Conservation (phyloP, 306 rosid genomes). For the Fragaria ananassa region DNA sequence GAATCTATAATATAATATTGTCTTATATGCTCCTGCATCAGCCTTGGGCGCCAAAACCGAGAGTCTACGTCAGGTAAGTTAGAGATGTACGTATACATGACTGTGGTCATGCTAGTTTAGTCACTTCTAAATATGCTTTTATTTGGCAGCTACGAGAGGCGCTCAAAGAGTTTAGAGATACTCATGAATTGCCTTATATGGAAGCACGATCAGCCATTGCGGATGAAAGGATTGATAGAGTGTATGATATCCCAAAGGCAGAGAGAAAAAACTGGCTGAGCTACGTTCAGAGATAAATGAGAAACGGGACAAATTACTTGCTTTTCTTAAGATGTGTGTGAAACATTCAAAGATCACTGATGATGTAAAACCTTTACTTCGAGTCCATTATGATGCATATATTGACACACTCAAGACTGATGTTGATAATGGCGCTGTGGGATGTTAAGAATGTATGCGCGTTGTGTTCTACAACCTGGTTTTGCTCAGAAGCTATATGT, state of each 20-base stretch:
- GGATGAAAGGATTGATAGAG: too few species aligned
- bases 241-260: neutral
- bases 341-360: neutral
- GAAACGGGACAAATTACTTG: neutral
- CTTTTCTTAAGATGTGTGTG: neutral
- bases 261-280: neutral
- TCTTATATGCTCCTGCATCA: too few species aligned
- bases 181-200: too few species aligned
- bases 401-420: neutral
- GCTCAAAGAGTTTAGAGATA: neutral
- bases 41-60: neutral
- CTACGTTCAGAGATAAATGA: neutral
- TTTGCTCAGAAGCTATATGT: too few species aligned
- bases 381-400: neutral
- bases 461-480: neutral
- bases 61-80: neutral
- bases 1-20: too few species aligned
- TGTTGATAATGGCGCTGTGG: neutral
- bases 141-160: neutral
- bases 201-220: neutral
- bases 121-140: neutral
- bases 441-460: neutral
- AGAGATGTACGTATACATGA: too few species aligned
- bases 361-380: neutral
- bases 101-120: neutral